These are phyloP conservation scores for Globisporangium ultimum DNA, from an alignment of 352 stramenopile species.

Conservation along the genomic window DNA sequence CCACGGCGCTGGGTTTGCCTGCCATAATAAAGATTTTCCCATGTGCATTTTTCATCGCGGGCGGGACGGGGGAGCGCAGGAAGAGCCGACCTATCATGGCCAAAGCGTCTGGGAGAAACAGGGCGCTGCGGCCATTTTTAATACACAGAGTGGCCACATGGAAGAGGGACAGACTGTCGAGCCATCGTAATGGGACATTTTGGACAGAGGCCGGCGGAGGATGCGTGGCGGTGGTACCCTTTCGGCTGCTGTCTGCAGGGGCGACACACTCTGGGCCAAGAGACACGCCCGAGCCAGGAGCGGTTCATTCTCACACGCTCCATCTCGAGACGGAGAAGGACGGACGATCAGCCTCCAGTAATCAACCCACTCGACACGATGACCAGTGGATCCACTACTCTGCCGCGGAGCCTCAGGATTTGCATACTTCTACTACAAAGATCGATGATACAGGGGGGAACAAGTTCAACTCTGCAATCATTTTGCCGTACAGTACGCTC, in stretches of 20 bases:
- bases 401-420: not conserved
- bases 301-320: not conserved
- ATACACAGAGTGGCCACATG: not conserved
- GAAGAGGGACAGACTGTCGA: not conserved
- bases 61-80: no score
- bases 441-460: not conserved
- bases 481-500: no score
- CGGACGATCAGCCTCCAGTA: no score
- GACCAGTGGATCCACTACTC: not conserved
- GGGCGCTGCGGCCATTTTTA: not conserved
- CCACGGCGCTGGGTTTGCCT: no score
- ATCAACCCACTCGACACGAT: not conserved
- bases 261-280: not conserved
- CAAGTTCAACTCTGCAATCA: not conserved
- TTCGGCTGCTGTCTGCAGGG: no score
- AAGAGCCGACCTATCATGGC: no score
- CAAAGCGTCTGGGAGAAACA: no score
- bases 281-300: not conserved
- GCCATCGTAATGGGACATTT: not conserved
- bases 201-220: not conserved
- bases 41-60: no score
- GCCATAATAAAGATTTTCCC: no score
- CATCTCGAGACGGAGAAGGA: no score
- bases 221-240: not conserved
- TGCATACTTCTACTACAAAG: not conserved